Evolutionary conservation across 2,329 filamentous ascomycete species (phyloP).

Genomic region (Cladophialophora carrionii): DNA sequence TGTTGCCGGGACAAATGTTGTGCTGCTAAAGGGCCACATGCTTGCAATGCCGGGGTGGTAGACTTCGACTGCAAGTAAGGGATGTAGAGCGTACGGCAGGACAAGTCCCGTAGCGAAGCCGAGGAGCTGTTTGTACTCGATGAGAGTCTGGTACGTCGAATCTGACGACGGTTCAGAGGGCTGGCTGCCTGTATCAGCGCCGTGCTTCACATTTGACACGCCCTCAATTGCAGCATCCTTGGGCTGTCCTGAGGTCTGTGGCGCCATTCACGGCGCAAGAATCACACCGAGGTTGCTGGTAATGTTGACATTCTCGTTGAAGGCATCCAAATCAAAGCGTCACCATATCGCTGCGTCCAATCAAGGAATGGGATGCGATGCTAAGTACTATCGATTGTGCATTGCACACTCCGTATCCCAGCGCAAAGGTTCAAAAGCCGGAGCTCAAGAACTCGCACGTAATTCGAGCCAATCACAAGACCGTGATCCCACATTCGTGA

Average conservation of each 20-base stretch:
- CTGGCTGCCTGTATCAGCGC: conserved; percentile 1
- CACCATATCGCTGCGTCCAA: not conserved
- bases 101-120: conserved; percentile 27
- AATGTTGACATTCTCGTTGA: conserved; percentile 8
- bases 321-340: not conserved
- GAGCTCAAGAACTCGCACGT: not conserved
- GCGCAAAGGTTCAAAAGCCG: not conserved
- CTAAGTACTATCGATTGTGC: not conserved
- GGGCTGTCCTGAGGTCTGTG: not conserved
- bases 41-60: conserved; percentile 30
- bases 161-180: not conserved
- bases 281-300: conserved; percentile 8
- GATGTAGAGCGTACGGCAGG: conserved; percentile 32
- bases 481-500: not conserved
- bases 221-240: not conserved
- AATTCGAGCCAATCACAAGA: not conserved
- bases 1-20: conserved; percentile 46
- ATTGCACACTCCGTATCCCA: not conserved
- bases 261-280: not conserved
- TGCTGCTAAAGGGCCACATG: conserved; percentile 33
- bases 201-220: not conserved
- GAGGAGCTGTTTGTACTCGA: conserved; percentile 25
- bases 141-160: conserved; percentile 1
- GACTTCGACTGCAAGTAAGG: conserved; percentile 30
- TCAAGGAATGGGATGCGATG: not conserved